phyloP scores from a whole-genome alignment of 2,329 filamentous ascomycete genomes.

The Epichloe glyceriae region DNA sequence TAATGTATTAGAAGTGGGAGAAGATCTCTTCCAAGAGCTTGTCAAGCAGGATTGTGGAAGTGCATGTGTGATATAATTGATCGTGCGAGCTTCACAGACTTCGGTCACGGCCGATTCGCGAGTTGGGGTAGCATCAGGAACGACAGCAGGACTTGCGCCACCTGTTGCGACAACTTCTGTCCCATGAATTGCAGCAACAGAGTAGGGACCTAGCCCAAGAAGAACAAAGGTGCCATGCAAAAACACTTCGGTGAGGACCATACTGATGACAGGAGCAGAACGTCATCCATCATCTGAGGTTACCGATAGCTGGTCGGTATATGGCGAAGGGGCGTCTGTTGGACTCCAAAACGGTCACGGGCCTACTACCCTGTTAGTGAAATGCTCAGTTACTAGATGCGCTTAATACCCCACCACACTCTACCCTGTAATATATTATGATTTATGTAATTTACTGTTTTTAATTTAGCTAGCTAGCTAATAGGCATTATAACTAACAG shows the following conservation, averaged over 20 bases:
- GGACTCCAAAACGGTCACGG: not conserved
- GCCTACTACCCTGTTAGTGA: too few species aligned
- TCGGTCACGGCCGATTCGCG: not conserved
- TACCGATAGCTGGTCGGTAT: not conserved
- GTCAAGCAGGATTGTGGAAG: conserved; percentile 64
- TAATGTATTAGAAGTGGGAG: conserved; percentile 6
- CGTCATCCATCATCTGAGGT: conserved; percentile 4
- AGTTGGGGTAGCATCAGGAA: not conserved
- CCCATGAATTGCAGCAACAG: not conserved
- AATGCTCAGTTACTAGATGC: too few species aligned
- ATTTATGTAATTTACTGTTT: too few species aligned
- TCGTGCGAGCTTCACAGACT: conserved; percentile 46
- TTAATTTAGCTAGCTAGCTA: too few species aligned
- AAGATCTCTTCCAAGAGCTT: conserved; percentile 38
- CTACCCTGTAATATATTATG: too few species aligned
- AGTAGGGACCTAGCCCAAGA: not conserved
- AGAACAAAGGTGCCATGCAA: not conserved
- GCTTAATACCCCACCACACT: too few species aligned
- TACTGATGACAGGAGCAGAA: conserved; percentile 1
- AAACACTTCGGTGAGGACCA: conserved; percentile 4
- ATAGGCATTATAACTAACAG: too few species aligned
- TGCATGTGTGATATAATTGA: conserved; percentile 72
- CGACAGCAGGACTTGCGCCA: not conserved
- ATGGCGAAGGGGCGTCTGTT: not conserved
- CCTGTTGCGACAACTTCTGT: not conserved